phyloP scores from a whole-genome alignment of 225 moss, liverwort and hornwort genomes.

The Physcomitrium patens region DNA sequence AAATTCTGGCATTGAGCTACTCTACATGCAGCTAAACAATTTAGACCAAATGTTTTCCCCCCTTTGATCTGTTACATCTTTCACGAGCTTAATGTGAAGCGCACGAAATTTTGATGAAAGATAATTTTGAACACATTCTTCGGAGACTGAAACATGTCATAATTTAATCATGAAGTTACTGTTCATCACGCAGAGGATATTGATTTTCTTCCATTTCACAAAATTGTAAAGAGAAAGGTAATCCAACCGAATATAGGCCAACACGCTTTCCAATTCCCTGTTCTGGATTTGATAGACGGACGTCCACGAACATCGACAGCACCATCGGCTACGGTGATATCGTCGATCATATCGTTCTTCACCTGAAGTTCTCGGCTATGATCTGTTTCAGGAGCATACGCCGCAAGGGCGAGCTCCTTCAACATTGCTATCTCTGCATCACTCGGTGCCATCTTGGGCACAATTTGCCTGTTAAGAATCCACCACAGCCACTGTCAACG shows the following conservation, averaged over 20 bases:
- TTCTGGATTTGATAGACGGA: constrained; percentile 71
- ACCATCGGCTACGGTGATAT: constrained; percentile 71
- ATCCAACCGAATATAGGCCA: constrained; percentile 84
- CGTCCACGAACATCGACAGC: constrained; percentile 69
- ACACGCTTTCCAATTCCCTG: constrained; percentile 88
- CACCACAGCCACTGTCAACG: constrained; percentile 32
- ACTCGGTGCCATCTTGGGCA: constrained; percentile 41
- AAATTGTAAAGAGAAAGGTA: constrained; percentile 20
- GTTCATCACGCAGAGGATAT: constrained; percentile 3
- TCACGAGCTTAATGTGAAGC: constrained; percentile 8
- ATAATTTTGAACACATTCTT: neutral
- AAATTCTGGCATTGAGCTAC: constrained; percentile 4
- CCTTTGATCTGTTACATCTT: constrained; percentile 3
- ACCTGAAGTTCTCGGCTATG: constrained; percentile 29
- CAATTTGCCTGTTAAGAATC: constrained; percentile 25
- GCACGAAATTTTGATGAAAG: constrained; percentile 15
- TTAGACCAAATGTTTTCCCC: neutral
- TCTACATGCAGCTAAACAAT: neutral
- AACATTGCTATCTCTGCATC: constrained; percentile 55
- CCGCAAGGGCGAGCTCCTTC: constrained; percentile 55
- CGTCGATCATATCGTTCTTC: constrained; percentile 38
- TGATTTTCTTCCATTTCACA: neutral
- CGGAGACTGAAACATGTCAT: neutral
- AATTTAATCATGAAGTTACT: neutral
- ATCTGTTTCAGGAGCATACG: constrained; percentile 44